These are phyloP conservation scores for Chlorella ohadii DNA, from an alignment of 139 green algal species.

Conservation along the genomic window DNA sequence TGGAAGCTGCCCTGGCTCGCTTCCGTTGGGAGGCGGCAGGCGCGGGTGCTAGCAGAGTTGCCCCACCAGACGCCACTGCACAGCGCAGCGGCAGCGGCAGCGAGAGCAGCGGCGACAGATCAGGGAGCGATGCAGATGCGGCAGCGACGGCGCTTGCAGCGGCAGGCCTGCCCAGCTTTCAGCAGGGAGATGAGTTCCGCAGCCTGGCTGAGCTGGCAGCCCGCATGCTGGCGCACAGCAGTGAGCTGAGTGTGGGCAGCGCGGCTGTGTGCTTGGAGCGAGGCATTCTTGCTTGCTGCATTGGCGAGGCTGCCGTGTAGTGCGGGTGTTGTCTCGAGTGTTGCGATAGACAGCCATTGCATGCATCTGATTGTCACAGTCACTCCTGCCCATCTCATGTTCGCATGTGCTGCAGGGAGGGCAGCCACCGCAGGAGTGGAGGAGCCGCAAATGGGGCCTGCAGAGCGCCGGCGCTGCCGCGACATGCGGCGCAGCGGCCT, in stretches of 20 bases:
- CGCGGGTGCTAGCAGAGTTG: background rate
- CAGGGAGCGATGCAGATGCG: background rate
- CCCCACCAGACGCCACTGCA: background rate
- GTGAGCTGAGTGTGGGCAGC: conserved; percentile 4
- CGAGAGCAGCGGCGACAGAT: background rate
- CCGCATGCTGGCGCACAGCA: conserved; percentile 9
- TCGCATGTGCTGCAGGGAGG: background rate
- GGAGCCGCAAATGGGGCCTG: background rate
- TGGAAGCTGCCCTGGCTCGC: background rate
- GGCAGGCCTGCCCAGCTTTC: conserved; percentile 7
- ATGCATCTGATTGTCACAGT: background rate
- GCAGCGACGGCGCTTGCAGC: background rate
- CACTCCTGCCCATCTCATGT: background rate
- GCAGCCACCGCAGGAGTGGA: background rate
- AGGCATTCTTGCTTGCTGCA: no score
- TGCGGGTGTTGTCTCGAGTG: no score
- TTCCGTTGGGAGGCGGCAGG: conserved; percentile 10
- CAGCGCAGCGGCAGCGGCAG: background rate
- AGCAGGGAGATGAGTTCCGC: conserved; percentile 2
- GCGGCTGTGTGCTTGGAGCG: no score
- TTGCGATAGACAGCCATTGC: no score
- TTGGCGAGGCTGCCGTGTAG: no score
- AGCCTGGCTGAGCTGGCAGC: conserved; percentile 7
- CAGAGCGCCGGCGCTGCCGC: conserved; percentile 18
- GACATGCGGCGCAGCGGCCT: conserved; percentile 12